A percentile compares a stretch with the other conserved stretches of the same genome.
Conservation (phyloP, 352 stramenopile genomes). For the Blastocystis sp. region DNA sequence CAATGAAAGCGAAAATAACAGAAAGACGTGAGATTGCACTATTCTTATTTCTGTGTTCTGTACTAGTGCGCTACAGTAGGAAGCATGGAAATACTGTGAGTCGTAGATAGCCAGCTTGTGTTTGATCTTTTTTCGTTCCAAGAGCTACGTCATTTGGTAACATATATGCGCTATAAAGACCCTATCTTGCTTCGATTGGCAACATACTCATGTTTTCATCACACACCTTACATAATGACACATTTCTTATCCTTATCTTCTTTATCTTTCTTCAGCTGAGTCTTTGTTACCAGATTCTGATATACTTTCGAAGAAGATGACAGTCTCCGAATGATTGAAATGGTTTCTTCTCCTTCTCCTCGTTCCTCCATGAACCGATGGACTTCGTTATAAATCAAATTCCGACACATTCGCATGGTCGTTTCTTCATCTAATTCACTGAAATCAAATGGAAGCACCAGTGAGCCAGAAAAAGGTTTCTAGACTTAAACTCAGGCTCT, state of each 20-base stretch:
- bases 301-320: conserved; percentile 27
- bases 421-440: background rate
- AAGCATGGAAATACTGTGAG: background rate
- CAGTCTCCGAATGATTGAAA: conserved; percentile 5
- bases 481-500: background rate
- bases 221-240: conserved; percentile 3
- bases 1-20: background rate
- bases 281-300: background rate
- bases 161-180: background rate
- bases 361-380: conserved; percentile 15
- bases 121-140: background rate
- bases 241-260: conserved; percentile 35
- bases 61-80: background rate
- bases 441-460: conserved; percentile 45
- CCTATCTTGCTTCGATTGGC: background rate
- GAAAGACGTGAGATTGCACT: background rate
- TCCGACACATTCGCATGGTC: conserved; percentile 30
- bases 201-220: background rate
- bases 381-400: conserved; percentile 43
- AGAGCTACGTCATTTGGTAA: background rate
- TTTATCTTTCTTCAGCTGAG: background rate
- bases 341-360: conserved; percentile 14
- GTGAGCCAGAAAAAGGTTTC: background rate
- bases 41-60: background rate
- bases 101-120: background rate